Evolutionary conservation across 805 yeast species (phyloP).

Genomic region (Yarrowia porcina): DNA sequence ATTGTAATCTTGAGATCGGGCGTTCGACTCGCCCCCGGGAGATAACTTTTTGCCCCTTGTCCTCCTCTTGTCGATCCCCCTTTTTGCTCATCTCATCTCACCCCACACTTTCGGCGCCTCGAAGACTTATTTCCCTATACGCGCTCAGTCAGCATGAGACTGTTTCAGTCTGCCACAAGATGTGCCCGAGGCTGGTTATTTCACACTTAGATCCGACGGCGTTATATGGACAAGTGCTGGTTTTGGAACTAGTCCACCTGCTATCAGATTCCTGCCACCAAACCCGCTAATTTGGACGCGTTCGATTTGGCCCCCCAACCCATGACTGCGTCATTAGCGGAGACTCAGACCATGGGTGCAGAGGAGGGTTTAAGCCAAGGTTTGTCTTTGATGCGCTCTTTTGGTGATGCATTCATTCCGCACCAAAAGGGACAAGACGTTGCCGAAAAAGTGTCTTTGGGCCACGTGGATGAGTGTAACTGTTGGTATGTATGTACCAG

Average conservation of each 20-base stretch:
- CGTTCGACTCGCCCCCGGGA: slow-evolving; percentile 27
- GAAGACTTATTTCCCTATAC: not conserved
- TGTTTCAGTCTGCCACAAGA: too few relatives aligned
- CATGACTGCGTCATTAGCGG: slow-evolving; percentile 5
- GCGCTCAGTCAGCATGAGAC: not conserved
- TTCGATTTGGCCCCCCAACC: not conserved
- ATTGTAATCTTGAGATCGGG: slow-evolving; percentile 26
- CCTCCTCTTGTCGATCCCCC: too few relatives aligned
- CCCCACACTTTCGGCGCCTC: too few relatives aligned
- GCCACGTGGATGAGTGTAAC: slow-evolving; percentile 6
- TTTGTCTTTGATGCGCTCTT: slow-evolving; percentile 5
- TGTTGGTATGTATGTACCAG: too few relatives aligned
- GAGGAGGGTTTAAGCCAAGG: slow-evolving; percentile 4
- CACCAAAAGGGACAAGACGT: not conserved
- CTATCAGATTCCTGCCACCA: not conserved
- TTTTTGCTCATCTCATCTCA: too few relatives aligned
- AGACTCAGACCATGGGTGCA: not conserved
- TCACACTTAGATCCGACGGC: too few relatives aligned
- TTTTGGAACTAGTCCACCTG: too few relatives aligned
- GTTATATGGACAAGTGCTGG: not conserved
- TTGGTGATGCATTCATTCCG: not conserved
- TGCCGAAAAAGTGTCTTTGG: not conserved
- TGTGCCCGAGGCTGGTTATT: too few relatives aligned
- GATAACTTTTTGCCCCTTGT: slow-evolving; percentile 10
- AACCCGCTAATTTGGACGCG: not conserved